phyloP scores from a whole-genome alignment of 1,139 yeast genomes.

The Yamadazyma sp. region DNA sequence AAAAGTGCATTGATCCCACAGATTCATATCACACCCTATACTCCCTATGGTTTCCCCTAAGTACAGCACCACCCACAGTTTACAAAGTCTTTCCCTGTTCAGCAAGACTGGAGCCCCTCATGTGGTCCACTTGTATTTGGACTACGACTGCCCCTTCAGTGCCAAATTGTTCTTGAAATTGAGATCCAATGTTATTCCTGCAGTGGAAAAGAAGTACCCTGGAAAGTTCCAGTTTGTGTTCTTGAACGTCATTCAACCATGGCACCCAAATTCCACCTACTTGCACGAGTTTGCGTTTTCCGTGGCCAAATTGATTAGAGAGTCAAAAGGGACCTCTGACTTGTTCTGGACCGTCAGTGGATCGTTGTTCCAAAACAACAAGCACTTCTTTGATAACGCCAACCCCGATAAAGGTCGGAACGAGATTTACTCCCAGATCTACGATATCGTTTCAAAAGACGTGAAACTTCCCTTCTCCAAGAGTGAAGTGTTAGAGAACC shows the following conservation, averaged over 20 bases:
- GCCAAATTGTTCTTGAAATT: constrained; percentile 63
- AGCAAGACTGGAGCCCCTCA: constrained; percentile 21
- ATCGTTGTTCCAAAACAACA: constrained; percentile 53
- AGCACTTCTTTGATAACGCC: constrained; percentile 61
- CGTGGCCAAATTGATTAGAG: constrained; percentile 59
- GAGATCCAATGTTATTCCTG: constrained; percentile 53
- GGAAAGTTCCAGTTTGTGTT: constrained; percentile 56
- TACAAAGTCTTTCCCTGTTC: constrained; percentile 21
- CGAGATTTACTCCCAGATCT: constrained; percentile 56
- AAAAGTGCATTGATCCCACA: too few relatives aligned
- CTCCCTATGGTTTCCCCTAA: constrained; percentile 36
- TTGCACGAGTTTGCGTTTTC: constrained; percentile 75
- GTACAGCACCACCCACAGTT: constrained; percentile 40
- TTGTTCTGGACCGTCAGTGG: constrained; percentile 65
- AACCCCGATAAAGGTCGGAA: constrained; percentile 55
- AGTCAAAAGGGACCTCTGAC: constrained; percentile 23
- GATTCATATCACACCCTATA: too few relatives aligned
- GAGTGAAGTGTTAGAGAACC: constrained; percentile 34
- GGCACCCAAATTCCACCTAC: constrained; percentile 76
- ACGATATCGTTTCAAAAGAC: constrained; percentile 46
- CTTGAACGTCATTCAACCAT: constrained; percentile 76
- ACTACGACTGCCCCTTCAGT: constrained; percentile 78
- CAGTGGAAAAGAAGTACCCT: constrained; percentile 46
- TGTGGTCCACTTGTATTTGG: constrained; percentile 59
- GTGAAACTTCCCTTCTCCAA: constrained; percentile 37